These are phyloP conservation scores for Candida adriatica DNA, from an alignment of 805 yeast species.

Conservation along the genomic window DNA sequence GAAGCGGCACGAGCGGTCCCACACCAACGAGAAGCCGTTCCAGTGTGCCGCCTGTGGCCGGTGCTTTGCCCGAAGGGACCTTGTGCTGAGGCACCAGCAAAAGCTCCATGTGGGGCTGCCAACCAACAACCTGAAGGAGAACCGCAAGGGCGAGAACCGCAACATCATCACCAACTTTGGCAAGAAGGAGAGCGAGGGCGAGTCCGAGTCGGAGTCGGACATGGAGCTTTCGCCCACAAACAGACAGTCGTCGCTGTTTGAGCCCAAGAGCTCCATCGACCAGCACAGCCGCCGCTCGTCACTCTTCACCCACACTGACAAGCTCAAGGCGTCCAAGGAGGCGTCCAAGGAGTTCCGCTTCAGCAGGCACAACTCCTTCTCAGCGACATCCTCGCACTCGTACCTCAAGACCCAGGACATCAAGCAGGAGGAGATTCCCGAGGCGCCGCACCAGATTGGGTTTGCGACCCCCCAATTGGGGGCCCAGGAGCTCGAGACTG, in stretches of 20 bases:
- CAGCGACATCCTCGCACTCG: constrained; percentile 34
- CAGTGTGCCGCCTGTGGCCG: constrained; percentile 96
- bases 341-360: constrained; percentile 27
- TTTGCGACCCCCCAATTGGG: constrained; percentile 75
- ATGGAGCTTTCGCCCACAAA: too few species aligned
- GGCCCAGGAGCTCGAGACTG: constrained; percentile 40
- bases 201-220: too few species aligned
- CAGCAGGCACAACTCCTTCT: constrained; percentile 39
- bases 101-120: constrained; percentile 62
- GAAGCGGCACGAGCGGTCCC: constrained; percentile 89
- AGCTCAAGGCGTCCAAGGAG: constrained; percentile 9
- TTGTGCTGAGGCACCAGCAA: constrained; percentile 89
- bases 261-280: constrained; percentile 14
- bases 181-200: constrained; percentile 33
- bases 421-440: constrained; percentile 20
- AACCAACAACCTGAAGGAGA: constrained; percentile 36
- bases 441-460: constrained; percentile 64
- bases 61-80: constrained; percentile 86
- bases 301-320: constrained; percentile 23
- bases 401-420: constrained; percentile 20
- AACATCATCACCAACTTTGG: constrained; percentile 32
- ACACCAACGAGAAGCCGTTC: constrained; percentile 93
- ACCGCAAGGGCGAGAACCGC: constrained; percentile 25
- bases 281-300: constrained; percentile 19
- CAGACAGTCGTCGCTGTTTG: too few species aligned